phyloP scores from a whole-genome alignment of 257 asterid genomes.

The Solanum sparsipilum region DNA sequence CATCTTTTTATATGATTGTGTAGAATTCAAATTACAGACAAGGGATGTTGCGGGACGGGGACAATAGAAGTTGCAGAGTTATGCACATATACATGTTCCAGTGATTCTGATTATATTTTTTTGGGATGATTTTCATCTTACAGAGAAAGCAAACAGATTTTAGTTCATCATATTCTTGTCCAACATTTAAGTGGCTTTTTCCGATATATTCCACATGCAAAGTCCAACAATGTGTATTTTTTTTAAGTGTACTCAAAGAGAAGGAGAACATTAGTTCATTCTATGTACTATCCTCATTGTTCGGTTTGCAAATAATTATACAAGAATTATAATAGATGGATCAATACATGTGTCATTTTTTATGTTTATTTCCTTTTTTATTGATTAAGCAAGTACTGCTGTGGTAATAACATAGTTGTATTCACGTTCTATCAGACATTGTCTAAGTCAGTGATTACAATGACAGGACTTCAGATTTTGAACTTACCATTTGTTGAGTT shows the following conservation, averaged over 20 bases:
- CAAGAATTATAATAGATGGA: not conserved
- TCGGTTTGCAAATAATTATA: not conserved
- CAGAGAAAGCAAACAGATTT: not conserved
- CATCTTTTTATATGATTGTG: not conserved
- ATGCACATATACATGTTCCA: not conserved
- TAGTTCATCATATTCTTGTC: not conserved
- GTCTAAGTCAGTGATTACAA: conserved; percentile 8
- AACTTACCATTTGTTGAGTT: conserved; percentile 22
- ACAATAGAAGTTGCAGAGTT: not conserved
- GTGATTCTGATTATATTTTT: not conserved
- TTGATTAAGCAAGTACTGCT: not conserved
- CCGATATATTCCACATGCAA: not conserved
- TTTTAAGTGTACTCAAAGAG: not conserved
- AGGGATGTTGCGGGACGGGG: conserved; percentile 6
- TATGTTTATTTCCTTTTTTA: not conserved
- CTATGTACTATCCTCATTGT: not conserved
- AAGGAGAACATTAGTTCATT: not conserved
- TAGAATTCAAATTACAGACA: not conserved
- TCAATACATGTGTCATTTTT: not conserved
- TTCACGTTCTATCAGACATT: not conserved
- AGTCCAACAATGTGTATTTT: too few relatives aligned
- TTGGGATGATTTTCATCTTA: conserved; percentile 7
- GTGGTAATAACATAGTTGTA: not conserved
- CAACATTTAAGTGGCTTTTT: not conserved
- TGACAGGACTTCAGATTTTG: conserved; percentile 51